A percentile compares a stretch with the other conserved stretches of the same genome.
Conservation (phyloP, 1,284 basidiomycete species). For the Trametes hirsuta region DNA sequence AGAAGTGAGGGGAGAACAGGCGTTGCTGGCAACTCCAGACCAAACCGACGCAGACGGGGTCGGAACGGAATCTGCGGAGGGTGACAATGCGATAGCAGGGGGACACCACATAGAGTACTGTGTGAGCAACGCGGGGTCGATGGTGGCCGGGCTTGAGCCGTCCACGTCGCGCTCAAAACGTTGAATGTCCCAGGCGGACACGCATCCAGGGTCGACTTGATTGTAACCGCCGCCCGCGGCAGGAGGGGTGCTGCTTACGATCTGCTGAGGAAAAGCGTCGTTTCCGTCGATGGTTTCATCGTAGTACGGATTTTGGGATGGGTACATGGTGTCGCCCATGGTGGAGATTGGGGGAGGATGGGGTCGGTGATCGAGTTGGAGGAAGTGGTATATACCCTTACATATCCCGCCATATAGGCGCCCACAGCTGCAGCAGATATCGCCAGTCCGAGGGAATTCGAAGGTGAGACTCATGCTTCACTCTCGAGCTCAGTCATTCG, state of each 20-base stretch:
- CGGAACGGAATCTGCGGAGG: not conserved
- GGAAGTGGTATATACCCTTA: not conserved
- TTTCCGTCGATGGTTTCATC: not conserved
- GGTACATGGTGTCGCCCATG: not conserved
- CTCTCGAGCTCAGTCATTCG: no score
- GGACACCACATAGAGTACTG: not conserved
- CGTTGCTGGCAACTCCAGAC: not conserved
- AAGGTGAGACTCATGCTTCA: no score
- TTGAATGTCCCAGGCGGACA: not conserved
- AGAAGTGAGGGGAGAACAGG: not conserved
- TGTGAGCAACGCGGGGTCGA: not conserved
- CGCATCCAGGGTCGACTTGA: not conserved
- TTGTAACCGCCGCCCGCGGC: not conserved
- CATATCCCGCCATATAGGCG: not conserved
- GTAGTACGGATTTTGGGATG: not conserved
- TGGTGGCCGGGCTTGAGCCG: not conserved
- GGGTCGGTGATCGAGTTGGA: not conserved
- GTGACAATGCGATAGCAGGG: not conserved
- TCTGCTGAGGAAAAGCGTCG: conserved; percentile 3
- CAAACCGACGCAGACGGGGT: not conserved
- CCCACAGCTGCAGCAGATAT: no score
- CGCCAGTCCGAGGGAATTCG: no score
- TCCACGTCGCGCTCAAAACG: conserved; percentile 2
- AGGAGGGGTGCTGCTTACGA: not conserved
- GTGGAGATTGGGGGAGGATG: not conserved